These are phyloP conservation scores for Leishmania arabica DNA, from an alignment of 208 protist species.

Conservation along the genomic window DNA sequence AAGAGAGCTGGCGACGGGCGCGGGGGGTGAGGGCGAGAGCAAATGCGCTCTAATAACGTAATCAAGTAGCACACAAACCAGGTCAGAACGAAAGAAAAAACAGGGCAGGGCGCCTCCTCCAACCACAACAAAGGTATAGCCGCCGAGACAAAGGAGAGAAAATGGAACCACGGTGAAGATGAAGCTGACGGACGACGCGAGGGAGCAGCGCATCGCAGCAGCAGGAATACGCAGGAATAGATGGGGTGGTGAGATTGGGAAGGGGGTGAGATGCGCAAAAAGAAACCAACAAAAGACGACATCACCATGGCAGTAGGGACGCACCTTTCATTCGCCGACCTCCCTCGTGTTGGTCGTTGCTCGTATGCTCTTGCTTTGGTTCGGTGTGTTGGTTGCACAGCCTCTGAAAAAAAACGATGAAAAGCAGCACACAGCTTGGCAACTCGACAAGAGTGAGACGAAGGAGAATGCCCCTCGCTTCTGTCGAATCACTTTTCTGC, in stretches of 20 bases:
- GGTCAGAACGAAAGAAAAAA: no score
- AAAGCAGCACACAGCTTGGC: background rate
- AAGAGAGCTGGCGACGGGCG: background rate
- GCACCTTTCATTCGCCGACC: background rate
- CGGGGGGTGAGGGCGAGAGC: background rate
- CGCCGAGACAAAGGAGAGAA: background rate
- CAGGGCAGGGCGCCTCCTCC: no score
- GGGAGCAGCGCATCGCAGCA: background rate
- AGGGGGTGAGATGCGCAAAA: background rate
- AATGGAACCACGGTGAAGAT: background rate
- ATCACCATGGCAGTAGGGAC: background rate
- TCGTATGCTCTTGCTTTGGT: background rate
- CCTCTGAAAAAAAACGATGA: background rate
- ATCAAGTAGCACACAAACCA: no score
- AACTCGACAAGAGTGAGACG: background rate
- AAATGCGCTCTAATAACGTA: no score
- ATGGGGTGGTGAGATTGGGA: background rate
- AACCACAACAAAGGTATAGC: slow-evolving; percentile 1
- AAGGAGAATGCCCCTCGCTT: background rate
- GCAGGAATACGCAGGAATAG: background rate
- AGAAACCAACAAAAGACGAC: no score
- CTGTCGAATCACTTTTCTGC: background rate
- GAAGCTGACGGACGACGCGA: background rate
- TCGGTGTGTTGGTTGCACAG: background rate
- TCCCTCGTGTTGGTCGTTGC: background rate